Percentiles rank a stretch among this genome's conserved stretches.
phyloP scores from a whole-genome alignment of 129 eudicot genomes.

The Dittrichia graveolens region DNA sequence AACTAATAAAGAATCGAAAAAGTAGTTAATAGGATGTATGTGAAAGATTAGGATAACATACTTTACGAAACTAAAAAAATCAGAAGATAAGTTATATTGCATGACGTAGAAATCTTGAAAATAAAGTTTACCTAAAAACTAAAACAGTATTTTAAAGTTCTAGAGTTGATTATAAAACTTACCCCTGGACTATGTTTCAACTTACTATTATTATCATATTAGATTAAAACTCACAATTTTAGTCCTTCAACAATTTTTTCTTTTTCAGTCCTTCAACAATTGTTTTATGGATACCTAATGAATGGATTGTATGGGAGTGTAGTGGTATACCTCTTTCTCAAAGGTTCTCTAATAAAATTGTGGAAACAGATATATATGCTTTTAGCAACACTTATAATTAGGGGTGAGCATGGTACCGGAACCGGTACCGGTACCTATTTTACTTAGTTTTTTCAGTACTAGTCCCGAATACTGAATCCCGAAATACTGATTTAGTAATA shows the following conservation, averaged over 20 bases:
- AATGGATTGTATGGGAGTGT: too few relatives aligned
- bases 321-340: too few relatives aligned
- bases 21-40: conserved; percentile 2
- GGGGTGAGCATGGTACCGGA: too few relatives aligned
- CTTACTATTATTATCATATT: not conserved
- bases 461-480: too few relatives aligned
- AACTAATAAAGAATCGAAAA: conserved; percentile 7
- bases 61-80: not conserved
- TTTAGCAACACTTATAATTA: too few relatives aligned
- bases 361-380: too few relatives aligned
- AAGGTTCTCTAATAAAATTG: too few relatives aligned
- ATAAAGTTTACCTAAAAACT: conserved; percentile 36
- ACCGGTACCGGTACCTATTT: too few relatives aligned
- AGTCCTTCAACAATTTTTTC: not conserved
- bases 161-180: not conserved
- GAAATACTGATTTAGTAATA: too few relatives aligned
- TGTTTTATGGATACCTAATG: too few relatives aligned
- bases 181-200: conserved; percentile 10
- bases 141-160: conserved; percentile 13
- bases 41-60: conserved; percentile 20
- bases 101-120: conserved; percentile 26
- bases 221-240: not conserved
- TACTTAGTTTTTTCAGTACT: too few relatives aligned
- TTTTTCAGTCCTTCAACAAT: too few relatives aligned
- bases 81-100: conserved; percentile 6